These are phyloP conservation scores for Podila epicladia DNA, from an alignment of 192 early-diverging fungal species.

Conservation along the genomic window DNA sequence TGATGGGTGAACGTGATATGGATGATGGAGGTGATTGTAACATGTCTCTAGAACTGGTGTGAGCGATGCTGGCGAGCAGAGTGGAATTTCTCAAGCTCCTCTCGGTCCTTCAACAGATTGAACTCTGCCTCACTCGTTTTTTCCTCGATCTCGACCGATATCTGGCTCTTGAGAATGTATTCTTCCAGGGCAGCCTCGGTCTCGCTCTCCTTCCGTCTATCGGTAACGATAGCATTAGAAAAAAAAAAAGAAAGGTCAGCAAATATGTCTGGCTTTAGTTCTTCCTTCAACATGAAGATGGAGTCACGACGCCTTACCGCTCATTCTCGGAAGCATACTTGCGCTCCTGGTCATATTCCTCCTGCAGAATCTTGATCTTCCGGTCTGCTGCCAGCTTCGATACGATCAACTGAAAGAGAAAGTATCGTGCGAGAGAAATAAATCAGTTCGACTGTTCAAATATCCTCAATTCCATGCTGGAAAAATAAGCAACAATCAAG, in stretches of 20 bases:
- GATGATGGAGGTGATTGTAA: too few relatives aligned
- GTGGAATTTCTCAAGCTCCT: conserved; percentile 2
- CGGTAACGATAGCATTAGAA: neutral
- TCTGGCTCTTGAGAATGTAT: conserved; percentile 5
- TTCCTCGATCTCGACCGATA: conserved; percentile 13
- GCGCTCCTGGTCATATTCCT: conserved; percentile 5
- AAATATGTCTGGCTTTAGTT: neutral
- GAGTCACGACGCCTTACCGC: conserved; percentile 8
- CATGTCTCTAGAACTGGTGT: too few relatives aligned
- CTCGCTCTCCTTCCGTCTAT: conserved; percentile 9
- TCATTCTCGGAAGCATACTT: conserved; percentile 11
- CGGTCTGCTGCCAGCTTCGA: neutral
- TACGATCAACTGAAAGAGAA: neutral
- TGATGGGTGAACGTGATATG: too few relatives aligned
- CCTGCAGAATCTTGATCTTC: neutral
- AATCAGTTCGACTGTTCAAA: neutral
- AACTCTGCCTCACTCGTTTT: conserved; percentile 29
- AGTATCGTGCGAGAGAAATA: neutral
- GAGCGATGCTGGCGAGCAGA: too few relatives aligned
- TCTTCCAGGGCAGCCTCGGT: conserved; percentile 12
- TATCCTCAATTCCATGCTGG: too few relatives aligned
- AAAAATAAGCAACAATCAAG: too few relatives aligned
- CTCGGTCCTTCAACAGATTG: conserved; percentile 14
- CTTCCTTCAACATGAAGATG: too few relatives aligned
- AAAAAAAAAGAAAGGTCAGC: neutral